These are phyloP conservation scores for Malassezia equina DNA, from an alignment of 1,284 basidiomycete genomes.

Conservation along the genomic window DNA sequence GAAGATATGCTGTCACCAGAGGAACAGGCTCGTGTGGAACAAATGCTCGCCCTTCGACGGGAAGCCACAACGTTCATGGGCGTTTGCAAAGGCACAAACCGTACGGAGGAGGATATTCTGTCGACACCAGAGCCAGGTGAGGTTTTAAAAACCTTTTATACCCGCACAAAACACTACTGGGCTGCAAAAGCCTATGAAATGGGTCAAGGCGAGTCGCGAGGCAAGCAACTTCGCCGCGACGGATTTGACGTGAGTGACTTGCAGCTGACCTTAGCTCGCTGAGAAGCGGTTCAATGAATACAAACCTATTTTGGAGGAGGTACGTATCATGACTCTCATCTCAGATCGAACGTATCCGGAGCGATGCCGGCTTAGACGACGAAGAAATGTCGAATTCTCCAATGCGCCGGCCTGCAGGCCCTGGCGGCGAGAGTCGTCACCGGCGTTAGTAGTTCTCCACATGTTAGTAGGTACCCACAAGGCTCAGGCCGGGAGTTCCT, in stretches of 20 bases:
- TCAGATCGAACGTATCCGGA: slow-evolving; percentile 66
- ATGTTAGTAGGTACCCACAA: not conserved
- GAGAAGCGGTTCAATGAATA: slow-evolving; percentile 40
- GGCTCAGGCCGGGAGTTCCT: not conserved
- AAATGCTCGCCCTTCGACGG: slow-evolving; percentile 55
- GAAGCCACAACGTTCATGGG: slow-evolving; percentile 65
- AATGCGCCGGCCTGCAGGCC: slow-evolving; percentile 40
- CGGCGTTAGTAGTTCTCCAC: slow-evolving; percentile 20
- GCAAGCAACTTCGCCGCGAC: slow-evolving; percentile 68
- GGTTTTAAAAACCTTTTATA: slow-evolving; percentile 72
- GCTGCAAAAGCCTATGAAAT: slow-evolving; percentile 59
- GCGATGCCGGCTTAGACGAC: slow-evolving; percentile 75
- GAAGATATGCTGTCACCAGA: slow-evolving; percentile 19
- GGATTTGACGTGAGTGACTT: slow-evolving; percentile 48
- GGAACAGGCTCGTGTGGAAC: slow-evolving; percentile 20
- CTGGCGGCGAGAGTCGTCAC: slow-evolving; percentile 43
- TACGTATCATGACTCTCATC: not conserved
- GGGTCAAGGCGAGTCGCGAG: slow-evolving; percentile 57
- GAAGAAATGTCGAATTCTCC: slow-evolving; percentile 57
- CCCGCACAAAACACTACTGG: slow-evolving; percentile 63
- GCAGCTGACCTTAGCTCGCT: slow-evolving; percentile 32
- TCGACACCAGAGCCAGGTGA: slow-evolving; percentile 83
- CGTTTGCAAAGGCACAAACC: slow-evolving; percentile 58
- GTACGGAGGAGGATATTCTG: slow-evolving; percentile 62
- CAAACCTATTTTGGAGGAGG: slow-evolving; percentile 42